Evolutionary conservation across 768 basidiomycete species (phyloP), one percentile per base, ranked within the genome.

Genomic region (Mycena sanguinolenta): DNA sequence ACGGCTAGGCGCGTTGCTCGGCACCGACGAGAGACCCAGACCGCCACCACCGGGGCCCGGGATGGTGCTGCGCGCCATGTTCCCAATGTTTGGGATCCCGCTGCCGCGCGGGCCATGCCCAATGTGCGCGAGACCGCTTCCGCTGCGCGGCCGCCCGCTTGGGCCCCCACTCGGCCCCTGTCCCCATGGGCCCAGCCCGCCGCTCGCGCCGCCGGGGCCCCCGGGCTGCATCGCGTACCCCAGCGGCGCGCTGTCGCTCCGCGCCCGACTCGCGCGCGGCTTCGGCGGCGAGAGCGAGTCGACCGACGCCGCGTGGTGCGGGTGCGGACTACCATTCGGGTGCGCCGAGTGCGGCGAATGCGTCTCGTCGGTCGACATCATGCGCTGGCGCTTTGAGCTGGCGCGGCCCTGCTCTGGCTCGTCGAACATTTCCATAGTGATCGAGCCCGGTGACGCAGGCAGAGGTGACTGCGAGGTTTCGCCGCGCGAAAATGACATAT

Each of bases 191-290:
- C 75, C 67, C 75, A 73, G 66, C 52, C 76, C 73, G 58, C 77
- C 61, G 71, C 79, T 10, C 32, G 32, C 32, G 32, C 32, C 74
- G 32, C 55, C 78, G 21, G 55, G 28, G 54, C 57, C 61, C n/a
- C 69, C 68, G 3, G 70, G 57, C 65, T 66, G 63, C 52, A 71
- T 65, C 55, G 71, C 86, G 75, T 90, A 90, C 50, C 90, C 90
- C 38, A 92, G 79, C 44, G 91, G 91, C 21, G 91, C 89, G 36
- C 88, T 89, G 75, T 92, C 91, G 74, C 90, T 91, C 75, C 91
- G 80, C 36, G 90, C 90, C n/a, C 91, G 84, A 60, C 85, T 83
- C 57, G 82, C 76, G 2, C 82, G 78, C 16, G 82, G 80, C 67
- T 81, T 76, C 36, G 77, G 68, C 55, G 70, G 65, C 27, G 78